Evolutionary conservation across 2,329 filamentous ascomycete species (phyloP).

Genomic region (Colletotrichum orchidophilum): DNA sequence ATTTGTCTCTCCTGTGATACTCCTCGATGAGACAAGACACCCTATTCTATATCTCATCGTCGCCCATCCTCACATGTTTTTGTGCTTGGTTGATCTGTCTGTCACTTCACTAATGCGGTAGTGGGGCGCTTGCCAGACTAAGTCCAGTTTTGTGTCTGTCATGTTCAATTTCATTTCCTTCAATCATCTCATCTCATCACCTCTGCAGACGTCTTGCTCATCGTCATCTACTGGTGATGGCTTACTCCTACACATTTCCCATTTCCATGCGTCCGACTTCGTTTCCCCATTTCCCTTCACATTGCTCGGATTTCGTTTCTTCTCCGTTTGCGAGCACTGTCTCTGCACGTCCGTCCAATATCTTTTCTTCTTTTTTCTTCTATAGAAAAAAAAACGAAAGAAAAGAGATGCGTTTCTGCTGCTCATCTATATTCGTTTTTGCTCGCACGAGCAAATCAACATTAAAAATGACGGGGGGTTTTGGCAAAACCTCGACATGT

Average conservation of each 20-base stretch:
- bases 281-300: background rate
- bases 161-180: slow-evolving; percentile 31
- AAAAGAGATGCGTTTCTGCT: background rate
- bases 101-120: background rate
- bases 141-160: background rate
- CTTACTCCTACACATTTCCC: slow-evolving; percentile 28
- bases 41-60: background rate
- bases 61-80: too few relatives aligned
- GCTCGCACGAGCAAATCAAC: slow-evolving; percentile 24
- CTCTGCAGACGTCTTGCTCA: background rate
- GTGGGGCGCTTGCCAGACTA: too few relatives aligned
- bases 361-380: background rate
- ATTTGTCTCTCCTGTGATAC: background rate
- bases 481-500: background rate
- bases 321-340: background rate
- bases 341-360: background rate
- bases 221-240: slow-evolving; percentile 10
- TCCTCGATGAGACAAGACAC: too few relatives aligned
- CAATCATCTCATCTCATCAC: slow-evolving; percentile 16
- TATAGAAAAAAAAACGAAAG: background rate
- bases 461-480: slow-evolving; percentile 27
- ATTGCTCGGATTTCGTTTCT: background rate
- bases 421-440: slow-evolving; percentile 16
- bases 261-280: slow-evolving; percentile 9
- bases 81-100: background rate